Base-by-base conservation (phyloP, 768 basidiomycete genomes). In the Psilocybe subaeruginosa region DNA sequence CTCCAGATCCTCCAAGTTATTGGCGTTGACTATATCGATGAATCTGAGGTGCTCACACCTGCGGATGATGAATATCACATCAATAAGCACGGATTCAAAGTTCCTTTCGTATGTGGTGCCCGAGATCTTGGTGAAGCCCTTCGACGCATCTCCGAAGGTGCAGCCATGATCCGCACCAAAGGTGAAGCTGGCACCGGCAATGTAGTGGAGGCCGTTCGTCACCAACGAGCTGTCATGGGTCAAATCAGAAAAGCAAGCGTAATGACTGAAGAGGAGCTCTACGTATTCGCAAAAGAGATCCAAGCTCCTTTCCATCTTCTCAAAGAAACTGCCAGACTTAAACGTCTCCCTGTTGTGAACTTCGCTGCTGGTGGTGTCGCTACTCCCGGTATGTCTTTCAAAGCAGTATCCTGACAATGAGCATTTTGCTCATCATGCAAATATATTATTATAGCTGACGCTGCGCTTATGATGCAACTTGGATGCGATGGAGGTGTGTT, bases 391-490 rank as follows among this genome's bases (percentile, higher is more conserved):
- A 70, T 51, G 80, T 30, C 30, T 58, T 64, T 31, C 16, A 17
- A 43, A 7, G 33, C 4, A 35, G 33, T 41, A 30, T 30, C 2
- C 57, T 31, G 29, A 3, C 12, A 23, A 23, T 23, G 23, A 47
- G 31, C 19, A 45, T 9, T 23, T 16, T 11, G 9, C 53, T 1
- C 16, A 17, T 4, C 17, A 17, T 54, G 14, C 29, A 47, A 29
- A 27, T 19, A 19, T 65, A 62, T 12, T 65, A 59, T 53, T 31
- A 58, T 74, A 87, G 95, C 93, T 66, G 97, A 99, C 74, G 97
- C 97, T 14, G 97, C 97, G 3, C 76, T 98, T 64, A 97, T 98
- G 97, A 99, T 99, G 96, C 95, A 97, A 71, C 85, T 99, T 37
- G 95, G 97, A 37, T 95, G 94, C 74, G 97, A 97, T 71, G 95